phyloP scores from a whole-genome alignment of 805 yeast genomes.

The Ogataea zsoltii region DNA sequence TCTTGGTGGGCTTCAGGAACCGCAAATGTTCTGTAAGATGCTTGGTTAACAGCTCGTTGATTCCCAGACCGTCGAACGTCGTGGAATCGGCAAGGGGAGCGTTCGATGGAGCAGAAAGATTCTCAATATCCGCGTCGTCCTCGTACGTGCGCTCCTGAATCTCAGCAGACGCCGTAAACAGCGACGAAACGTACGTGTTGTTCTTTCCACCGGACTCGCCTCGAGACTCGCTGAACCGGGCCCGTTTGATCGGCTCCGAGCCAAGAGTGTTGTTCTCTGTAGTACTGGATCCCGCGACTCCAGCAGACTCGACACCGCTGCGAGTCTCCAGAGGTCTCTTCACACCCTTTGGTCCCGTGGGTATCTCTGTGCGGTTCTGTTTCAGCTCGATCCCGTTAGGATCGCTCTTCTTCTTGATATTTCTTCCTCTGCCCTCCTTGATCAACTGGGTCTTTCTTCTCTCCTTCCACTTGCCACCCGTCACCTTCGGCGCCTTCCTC shows the following conservation, averaged over 20 bases:
- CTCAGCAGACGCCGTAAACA: conserved; percentile 72
- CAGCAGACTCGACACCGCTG: too few relatives aligned
- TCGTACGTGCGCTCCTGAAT: conserved; percentile 40
- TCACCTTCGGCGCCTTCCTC: conserved; percentile 38
- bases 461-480: conserved; percentile 84
- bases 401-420: conserved; percentile 16
- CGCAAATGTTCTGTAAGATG: conserved; percentile 59
- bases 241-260: conserved; percentile 23
- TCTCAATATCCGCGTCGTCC: conserved; percentile 33
- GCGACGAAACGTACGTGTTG: conserved; percentile 77
- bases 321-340: too few relatives aligned
- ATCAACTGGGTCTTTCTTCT: conserved; percentile 62
- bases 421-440: conserved; percentile 44
- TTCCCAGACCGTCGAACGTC: conserved; percentile 70
- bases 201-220: conserved; percentile 57
- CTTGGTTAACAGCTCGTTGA: conserved; percentile 51
- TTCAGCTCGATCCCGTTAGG: conserved; percentile 17
- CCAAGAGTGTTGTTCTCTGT: conserved; percentile 28
- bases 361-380: not conserved
- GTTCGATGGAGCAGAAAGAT: conserved; percentile 62
- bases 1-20: conserved; percentile 74
- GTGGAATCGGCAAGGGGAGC: conserved; percentile 78
- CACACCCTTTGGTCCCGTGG: too few relatives aligned
- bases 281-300: conserved; percentile 8
- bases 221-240: conserved; percentile 44